Percentiles rank a stretch among this genome's conserved stretches.
phyloP scores from a whole-genome alignment of 345 rosid genomes.

The Gynandropsis gynandra region DNA sequence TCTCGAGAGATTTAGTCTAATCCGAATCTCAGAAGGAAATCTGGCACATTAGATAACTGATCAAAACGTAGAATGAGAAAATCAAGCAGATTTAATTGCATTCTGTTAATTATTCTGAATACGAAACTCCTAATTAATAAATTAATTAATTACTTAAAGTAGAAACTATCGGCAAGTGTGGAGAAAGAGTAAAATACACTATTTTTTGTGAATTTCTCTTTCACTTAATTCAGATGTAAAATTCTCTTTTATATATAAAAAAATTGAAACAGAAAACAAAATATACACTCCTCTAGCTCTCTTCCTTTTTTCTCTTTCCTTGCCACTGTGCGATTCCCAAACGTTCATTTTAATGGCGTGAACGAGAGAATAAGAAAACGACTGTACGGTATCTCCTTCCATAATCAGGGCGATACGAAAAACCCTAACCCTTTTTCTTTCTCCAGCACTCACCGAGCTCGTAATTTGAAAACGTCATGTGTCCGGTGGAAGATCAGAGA shows the following conservation, averaged over 20 bases:
- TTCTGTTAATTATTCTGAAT: neutral
- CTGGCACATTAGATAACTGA: neutral
- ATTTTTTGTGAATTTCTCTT: neutral
- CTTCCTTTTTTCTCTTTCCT: no score
- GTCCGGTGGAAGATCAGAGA: no score
- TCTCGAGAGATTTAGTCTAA: neutral
- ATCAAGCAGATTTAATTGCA: neutral
- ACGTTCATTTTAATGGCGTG: no score
- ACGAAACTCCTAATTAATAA: neutral
- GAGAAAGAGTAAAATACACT: neutral
- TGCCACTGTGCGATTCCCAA: no score
- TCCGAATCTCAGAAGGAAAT: neutral
- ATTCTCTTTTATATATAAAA: no score
- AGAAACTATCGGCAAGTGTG: no score
- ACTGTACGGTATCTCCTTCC: no score
- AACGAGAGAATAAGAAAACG: no score
- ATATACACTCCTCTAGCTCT: no score
- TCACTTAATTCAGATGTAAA: no score
- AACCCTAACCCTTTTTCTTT: conserved; percentile 10
- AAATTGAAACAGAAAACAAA: no score
- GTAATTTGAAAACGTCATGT: neutral
- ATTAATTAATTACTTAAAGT: neutral
- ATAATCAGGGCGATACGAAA: neutral
- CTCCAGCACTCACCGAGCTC: neutral
- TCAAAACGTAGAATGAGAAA: neutral